phyloP scores from a whole-genome alignment of 1,284 basidiomycete species.

The Puccinia horiana region DNA sequence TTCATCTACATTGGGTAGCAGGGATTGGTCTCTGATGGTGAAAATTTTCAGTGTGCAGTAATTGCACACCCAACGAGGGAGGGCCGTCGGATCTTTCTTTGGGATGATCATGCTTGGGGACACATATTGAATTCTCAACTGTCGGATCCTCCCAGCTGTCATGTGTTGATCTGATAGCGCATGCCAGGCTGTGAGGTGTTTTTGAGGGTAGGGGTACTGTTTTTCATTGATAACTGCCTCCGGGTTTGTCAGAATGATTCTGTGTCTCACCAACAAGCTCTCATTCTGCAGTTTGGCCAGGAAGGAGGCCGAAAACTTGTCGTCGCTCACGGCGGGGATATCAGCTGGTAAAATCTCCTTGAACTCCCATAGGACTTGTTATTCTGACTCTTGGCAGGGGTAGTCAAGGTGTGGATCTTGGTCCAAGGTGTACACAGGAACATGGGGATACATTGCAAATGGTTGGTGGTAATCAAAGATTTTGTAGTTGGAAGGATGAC shows the following conservation, averaged over 20 bases:
- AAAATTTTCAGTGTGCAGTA: too few species aligned
- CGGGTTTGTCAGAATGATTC: neutral
- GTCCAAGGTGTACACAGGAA: too few species aligned
- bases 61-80: neutral
- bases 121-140: too few species aligned
- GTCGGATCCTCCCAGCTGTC: too few species aligned
- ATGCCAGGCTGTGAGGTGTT: too few species aligned
- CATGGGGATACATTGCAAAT: neutral
- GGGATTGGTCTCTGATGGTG: neutral
- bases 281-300: neutral
- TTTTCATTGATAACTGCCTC: neutral
- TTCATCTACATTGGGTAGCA: constrained; percentile 12
- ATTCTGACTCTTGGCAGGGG: neutral
- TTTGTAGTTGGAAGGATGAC: neutral
- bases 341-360: neutral
- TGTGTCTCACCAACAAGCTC: neutral
- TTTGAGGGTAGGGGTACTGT: too few species aligned
- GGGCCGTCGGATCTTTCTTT: neutral
- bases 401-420: neutral
- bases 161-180: too few species aligned
- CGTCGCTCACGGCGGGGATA: neutral
- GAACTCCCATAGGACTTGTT: neutral
- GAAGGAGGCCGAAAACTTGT: neutral
- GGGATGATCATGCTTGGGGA: constrained; percentile 17
- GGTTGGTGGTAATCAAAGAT: too few species aligned